Percentiles rank a stretch among this genome's conserved stretches.
Evolutionary conservation across 208 protist species (phyloP).

Genomic region (Crithidia expoeki): DNA sequence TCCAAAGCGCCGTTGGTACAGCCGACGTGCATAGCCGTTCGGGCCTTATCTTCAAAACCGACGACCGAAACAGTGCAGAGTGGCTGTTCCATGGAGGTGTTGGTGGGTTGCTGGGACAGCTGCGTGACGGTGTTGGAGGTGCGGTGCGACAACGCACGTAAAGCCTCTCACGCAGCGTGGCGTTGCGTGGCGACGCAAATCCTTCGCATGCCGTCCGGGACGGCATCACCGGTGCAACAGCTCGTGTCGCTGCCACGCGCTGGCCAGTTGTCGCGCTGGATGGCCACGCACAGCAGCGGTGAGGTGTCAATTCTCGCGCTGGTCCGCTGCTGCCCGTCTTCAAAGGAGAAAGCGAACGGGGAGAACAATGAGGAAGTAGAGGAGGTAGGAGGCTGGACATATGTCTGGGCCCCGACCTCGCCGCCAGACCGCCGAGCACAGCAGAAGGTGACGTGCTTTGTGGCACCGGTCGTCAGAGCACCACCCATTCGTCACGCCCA

Average conservation of each 20-base stretch:
- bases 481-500: not conserved
- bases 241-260: slow-evolving; percentile 24
- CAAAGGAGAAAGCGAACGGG: not conserved
- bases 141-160: not conserved
- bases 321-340: not conserved
- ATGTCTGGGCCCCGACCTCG: slow-evolving; percentile 14
- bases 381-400: not conserved
- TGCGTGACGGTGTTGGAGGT: slow-evolving; percentile 20
- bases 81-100: slow-evolving; percentile 12
- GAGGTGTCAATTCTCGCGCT: slow-evolving; percentile 31
- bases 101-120: slow-evolving; percentile 34
- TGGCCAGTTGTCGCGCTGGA: slow-evolving; percentile 22
- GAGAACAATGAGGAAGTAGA: not conserved
- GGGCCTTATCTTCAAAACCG: not conserved
- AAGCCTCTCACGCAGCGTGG: slow-evolving; percentile 7
- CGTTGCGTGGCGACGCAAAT: slow-evolving; percentile 18
- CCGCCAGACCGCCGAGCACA: slow-evolving; percentile 9
- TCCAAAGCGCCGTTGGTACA: not conserved
- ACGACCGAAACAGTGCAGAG: not conserved
- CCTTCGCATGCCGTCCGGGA: slow-evolving; percentile 1
- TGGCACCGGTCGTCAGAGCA: slow-evolving; percentile 3
- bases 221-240: slow-evolving; percentile 22
- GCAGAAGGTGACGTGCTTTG: slow-evolving; percentile 12
- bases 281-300: slow-evolving; percentile 30
- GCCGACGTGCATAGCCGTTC: not conserved